A percentile compares a stretch with the other conserved stretches of the same genome.
Evolutionary conservation across 148 eudicot species (phyloP).

Genomic region (Agrostemma githago): DNA sequence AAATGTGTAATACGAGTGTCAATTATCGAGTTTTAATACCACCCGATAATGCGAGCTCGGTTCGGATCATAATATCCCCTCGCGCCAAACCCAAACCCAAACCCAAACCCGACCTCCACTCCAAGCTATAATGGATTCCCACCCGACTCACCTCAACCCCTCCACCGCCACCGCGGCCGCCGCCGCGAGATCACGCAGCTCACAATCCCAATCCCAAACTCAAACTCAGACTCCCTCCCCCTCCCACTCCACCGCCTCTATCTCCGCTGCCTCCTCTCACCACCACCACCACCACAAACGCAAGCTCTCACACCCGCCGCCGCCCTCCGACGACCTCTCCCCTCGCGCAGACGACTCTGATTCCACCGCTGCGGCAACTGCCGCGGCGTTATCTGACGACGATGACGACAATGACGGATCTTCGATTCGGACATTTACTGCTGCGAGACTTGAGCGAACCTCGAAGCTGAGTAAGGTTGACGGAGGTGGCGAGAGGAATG

Average conservation of each 20-base stretch:
- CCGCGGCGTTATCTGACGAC: constrained; percentile 34
- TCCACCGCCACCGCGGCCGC: constrained; percentile 25
- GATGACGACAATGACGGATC: constrained; percentile 63
- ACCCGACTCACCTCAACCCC: constrained; percentile 45
- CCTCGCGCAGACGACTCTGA: constrained; percentile 67
- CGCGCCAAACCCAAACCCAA: too few relatives aligned
- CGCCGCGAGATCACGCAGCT: constrained; percentile 69
- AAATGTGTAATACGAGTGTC: too few relatives aligned
- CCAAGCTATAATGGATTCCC: constrained; percentile 39
- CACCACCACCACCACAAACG: constrained; percentile 55
- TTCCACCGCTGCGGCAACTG: constrained; percentile 22
- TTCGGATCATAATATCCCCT: not conserved
- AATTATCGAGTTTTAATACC: too few relatives aligned
- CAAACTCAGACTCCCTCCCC: constrained; percentile 43
- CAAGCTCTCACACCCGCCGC: constrained; percentile 40
- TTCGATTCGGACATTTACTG: constrained; percentile 71
- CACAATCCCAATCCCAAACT: constrained; percentile 55
- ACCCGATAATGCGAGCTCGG: not conserved
- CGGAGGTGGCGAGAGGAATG: constrained; percentile 20
- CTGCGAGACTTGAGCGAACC: constrained; percentile 63
- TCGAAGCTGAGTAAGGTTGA: constrained; percentile 56
- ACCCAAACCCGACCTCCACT: not conserved
- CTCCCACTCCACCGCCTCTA: constrained; percentile 83
- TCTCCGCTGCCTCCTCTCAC: constrained; percentile 55
- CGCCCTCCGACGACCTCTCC: constrained; percentile 73